A percentile compares a stretch with the other conserved stretches of the same genome.
Conservation (phyloP, 352 stramenopile species). For the Phytophthora foliorum region DNA sequence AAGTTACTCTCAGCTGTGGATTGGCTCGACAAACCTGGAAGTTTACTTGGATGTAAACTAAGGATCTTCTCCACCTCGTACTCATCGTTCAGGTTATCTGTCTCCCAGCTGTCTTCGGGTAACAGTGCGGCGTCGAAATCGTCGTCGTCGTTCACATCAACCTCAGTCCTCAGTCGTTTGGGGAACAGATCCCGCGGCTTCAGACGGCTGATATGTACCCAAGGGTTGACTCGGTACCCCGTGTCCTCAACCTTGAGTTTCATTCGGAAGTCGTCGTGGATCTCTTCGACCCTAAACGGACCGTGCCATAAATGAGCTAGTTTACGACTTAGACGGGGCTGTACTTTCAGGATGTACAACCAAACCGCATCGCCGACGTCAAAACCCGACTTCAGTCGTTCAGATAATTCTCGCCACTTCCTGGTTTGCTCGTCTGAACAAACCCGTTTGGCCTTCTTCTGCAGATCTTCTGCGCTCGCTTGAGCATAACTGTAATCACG, state of each 20-base stretch:
- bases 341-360: background rate
- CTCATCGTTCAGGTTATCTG: background rate
- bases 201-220: background rate
- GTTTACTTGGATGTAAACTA: no score
- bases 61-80: slow-evolving; percentile 2
- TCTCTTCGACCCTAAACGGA: background rate
- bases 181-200: background rate
- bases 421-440: background rate
- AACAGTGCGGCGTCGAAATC: background rate
- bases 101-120: background rate
- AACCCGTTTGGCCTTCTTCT: slow-evolving; percentile 7
- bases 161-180: background rate
- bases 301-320: background rate
- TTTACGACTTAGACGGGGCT: background rate
- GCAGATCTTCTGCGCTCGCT: slow-evolving; percentile 9
- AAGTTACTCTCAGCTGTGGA: no score
- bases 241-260: background rate
- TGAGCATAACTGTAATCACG: slow-evolving; percentile 8
- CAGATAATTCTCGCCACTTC: background rate
- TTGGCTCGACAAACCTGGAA: no score
- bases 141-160: background rate
- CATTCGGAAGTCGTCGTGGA: background rate
- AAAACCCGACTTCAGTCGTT: background rate
- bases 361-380: background rate
- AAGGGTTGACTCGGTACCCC: background rate